A percentile compares a stretch with the other conserved stretches of the same genome.
Evolutionary conservation across 2,329 filamentous ascomycete genomes (phyloP).

Genomic region (Trichoderma arundinaceum): DNA sequence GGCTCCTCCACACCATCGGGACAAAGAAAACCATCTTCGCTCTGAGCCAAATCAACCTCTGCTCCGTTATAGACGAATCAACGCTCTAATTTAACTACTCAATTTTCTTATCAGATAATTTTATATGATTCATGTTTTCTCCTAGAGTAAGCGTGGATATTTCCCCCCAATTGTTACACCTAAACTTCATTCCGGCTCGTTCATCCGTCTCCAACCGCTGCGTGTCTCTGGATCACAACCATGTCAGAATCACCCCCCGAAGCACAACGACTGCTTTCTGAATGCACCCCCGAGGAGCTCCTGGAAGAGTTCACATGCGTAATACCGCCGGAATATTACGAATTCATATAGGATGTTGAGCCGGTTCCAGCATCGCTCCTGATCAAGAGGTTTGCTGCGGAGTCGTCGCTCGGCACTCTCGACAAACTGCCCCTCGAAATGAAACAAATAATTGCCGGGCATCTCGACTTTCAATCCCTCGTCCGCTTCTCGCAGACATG

Average conservation of each 20-base stretch:
- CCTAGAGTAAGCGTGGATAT: background rate
- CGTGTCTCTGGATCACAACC: background rate
- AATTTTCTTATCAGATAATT: background rate
- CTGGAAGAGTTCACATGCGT: background rate
- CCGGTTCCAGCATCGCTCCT: background rate
- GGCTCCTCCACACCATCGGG: background rate
- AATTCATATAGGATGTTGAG: background rate
- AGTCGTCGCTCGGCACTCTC: conserved; percentile 39
- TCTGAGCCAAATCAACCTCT: background rate
- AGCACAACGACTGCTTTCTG: background rate
- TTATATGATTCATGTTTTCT: background rate
- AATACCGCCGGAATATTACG: background rate
- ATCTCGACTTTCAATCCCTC: conserved; percentile 42
- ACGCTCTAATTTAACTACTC: background rate
- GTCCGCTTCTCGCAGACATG: conserved; percentile 41
- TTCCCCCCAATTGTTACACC: background rate
- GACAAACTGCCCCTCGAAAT: conserved; percentile 40
- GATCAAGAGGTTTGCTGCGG: background rate
- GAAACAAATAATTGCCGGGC: conserved; percentile 36
- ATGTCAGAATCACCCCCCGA: background rate
- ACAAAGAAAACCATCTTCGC: too few species aligned
- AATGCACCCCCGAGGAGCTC: background rate
- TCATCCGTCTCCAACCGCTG: background rate
- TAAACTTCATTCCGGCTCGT: background rate
- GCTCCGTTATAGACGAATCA: background rate